Evolutionary conservation across 1,284 basidiomycete species (phyloP), one percentile per base, ranked within the genome.

Genomic region (Melampsora americana): DNA sequence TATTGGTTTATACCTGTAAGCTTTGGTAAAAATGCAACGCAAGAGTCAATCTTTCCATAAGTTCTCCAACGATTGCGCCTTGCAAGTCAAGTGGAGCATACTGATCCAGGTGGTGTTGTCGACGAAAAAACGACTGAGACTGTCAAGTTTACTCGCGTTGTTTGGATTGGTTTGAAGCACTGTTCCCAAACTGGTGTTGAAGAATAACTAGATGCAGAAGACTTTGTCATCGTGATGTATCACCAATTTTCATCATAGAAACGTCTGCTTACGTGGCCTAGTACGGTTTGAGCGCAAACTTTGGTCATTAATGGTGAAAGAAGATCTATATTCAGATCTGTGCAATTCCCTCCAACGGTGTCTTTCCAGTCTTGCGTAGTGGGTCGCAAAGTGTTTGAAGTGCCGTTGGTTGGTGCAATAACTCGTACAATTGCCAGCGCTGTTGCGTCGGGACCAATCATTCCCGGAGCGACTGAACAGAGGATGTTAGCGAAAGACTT

Each of bases 31-130:
- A 61, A 14, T 11, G 18, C 18, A 30, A 30, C 32, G 23, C 20
- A 30, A n/a, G n/a, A 23, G n/a, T n/a, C 20, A 9, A 23, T 56
- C 53, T 23, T 56, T 28, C 1, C 12, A 44, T 9, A 12, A 14
- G 12, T 44, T 14, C 35, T 35, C 9, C 35, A 35, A 9, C 9
- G 9, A 9, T 44, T 44, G 42, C 42, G 42, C 20, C 53, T 56
- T 23, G 20, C 11, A 23, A 23, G 28, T 28, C 11, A 23, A 56
- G 28, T 23, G 53, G n/a, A 56, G 6, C 53, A 23, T 67, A 74
- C 71, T 74, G 35, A 50, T 74, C 71, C 71, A 74, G n/a, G 71
- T 74, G 28, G 71, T 53, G n/a, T 74, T 74, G 53, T 74, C 65
- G 14, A 74, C 71, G 42, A 74, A 74, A 66, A 74, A 74, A n/a